phyloP scores from a whole-genome alignment of 495 filamentous ascomycete species.

The Daldinia concentrica region DNA sequence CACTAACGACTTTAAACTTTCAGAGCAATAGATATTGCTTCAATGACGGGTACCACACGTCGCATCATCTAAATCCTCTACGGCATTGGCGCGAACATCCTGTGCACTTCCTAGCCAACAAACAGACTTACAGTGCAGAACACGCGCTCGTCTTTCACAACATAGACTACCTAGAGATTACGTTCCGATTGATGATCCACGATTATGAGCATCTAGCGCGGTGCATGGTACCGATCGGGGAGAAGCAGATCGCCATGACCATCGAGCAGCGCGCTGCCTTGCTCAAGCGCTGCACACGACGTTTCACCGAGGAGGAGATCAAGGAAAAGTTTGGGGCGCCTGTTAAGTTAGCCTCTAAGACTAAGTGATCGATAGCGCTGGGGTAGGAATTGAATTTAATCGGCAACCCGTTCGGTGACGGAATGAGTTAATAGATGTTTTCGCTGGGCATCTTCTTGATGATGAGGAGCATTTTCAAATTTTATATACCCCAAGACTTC shows the following conservation, averaged over 20 bases:
- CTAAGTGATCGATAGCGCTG: slow-evolving; percentile 1
- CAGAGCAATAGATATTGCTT: slow-evolving; percentile 76
- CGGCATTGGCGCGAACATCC: slow-evolving; percentile 81
- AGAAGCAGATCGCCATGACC: slow-evolving; percentile 67
- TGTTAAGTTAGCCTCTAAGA: slow-evolving; percentile 7
- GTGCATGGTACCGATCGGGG: slow-evolving; percentile 73
- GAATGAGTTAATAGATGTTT: neutral
- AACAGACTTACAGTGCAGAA: slow-evolving; percentile 65
- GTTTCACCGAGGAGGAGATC: slow-evolving; percentile 68
- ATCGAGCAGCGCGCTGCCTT: slow-evolving; percentile 67
- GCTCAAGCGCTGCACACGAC: slow-evolving; percentile 68
- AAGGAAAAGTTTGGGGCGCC: slow-evolving; percentile 50
- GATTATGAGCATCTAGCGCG: slow-evolving; percentile 70
- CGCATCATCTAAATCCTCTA: slow-evolving; percentile 76
- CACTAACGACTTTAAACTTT: neutral
- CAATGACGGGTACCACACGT: slow-evolving; percentile 83
- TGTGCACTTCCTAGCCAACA: slow-evolving; percentile 69
- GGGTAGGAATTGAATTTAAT: neutral
- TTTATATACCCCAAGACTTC: slow-evolving; percentile 2
- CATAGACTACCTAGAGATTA: slow-evolving; percentile 77
- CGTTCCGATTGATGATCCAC: slow-evolving; percentile 65
- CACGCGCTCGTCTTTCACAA: slow-evolving; percentile 74
- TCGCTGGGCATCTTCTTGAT: neutral
- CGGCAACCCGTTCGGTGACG: neutral
- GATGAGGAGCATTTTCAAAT: neutral